phyloP scores from a whole-genome alignment of 1,284 basidiomycete genomes.

The Entoloma clypeatum region DNA sequence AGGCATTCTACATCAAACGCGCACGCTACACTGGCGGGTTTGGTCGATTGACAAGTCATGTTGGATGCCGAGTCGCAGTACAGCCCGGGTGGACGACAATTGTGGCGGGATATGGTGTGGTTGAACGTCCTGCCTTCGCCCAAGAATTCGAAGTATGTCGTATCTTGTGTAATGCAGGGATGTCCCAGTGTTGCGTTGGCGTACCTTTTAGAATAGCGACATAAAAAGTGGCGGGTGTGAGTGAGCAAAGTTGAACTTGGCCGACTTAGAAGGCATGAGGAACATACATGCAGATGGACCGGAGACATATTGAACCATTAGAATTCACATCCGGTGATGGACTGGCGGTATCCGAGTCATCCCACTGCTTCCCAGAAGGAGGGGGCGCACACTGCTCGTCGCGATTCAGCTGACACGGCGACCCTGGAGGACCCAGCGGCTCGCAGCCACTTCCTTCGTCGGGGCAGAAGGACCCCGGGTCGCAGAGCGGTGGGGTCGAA shows the following conservation, averaged over 20 bases:
- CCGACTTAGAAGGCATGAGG: not conserved
- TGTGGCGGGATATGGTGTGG: slow-evolving; percentile 58
- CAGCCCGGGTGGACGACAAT: slow-evolving; percentile 48
- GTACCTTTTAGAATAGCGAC: slow-evolving; percentile 38
- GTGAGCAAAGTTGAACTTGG: slow-evolving; percentile 5
- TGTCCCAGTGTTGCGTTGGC: slow-evolving; percentile 55
- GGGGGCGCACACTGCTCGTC: slow-evolving; percentile 66
- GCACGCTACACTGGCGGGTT: slow-evolving; percentile 45
- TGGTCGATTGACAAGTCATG: slow-evolving; percentile 45
- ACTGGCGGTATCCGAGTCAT: slow-evolving; percentile 38
- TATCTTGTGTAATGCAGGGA: slow-evolving; percentile 58
- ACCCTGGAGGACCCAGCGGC: slow-evolving; percentile 42
- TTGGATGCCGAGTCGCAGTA: slow-evolving; percentile 57
- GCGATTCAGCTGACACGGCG: slow-evolving; percentile 61
- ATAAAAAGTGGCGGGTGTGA: too few species aligned
- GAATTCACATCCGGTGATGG: slow-evolving; percentile 44
- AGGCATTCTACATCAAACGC: slow-evolving; percentile 55
- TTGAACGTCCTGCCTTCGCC: slow-evolving; percentile 42
- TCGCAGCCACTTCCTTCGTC: slow-evolving; percentile 68
- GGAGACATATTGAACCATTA: slow-evolving; percentile 61
- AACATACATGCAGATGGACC: slow-evolving; percentile 59
- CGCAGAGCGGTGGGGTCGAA: slow-evolving; percentile 55
- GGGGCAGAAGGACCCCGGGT: slow-evolving; percentile 58
- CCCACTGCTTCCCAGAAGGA: slow-evolving; percentile 36
- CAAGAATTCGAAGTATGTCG: slow-evolving; percentile 51